Base-by-base conservation (phyloP, 2,329 filamentous ascomycete species). In the Orbilia brochopaga region DNA sequence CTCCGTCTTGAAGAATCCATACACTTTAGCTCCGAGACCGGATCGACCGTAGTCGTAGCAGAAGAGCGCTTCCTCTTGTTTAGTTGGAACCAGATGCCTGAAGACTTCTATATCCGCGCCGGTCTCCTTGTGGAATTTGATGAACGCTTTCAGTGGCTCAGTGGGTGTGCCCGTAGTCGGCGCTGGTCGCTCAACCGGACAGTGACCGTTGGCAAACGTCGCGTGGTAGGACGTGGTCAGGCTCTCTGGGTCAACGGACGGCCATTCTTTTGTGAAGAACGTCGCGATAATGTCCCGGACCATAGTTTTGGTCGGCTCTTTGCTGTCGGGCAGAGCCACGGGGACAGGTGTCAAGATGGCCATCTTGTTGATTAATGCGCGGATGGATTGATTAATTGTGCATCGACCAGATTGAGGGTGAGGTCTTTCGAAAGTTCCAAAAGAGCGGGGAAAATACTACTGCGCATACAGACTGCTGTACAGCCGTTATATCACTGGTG, bases 1-100 rank as follows among this genome's bases (percentile, higher is more conserved):
- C 21, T 73, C 42, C 44, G 75, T 75, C 48, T 73, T 48, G 44
- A 75, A 76, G 44, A 74, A 70, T 1, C 74, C 75, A 55, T 74
- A 76, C 10, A 75, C 48, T 44, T 75, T 64, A 32, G 72, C 72
- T 10, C 75, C 74, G 7, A 66, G 67, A 19, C 74, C 72, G 11
- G 57, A 60, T 66, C 24, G 70, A 35, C 70, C 72, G 30, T 75
- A 75, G 10, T 76, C 72, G 21, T 74, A 57, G 50, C 67, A 75
- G 7, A 76, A n/a, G 13, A 53, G 52, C 53, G 74, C 74, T 56
- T 76, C 74, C 35, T 76, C 75, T 1, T 73, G 60, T 30, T 74
- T 75, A 8, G 27, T 70, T 7, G 75, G 75, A 1, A 63, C 74
- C 19, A 76, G 48, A 13, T 57, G 46, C 19, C 73, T 70, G 53